Conservation (phyloP, 495 filamentous ascomycete species). For the Penicillium waksmanii region DNA sequence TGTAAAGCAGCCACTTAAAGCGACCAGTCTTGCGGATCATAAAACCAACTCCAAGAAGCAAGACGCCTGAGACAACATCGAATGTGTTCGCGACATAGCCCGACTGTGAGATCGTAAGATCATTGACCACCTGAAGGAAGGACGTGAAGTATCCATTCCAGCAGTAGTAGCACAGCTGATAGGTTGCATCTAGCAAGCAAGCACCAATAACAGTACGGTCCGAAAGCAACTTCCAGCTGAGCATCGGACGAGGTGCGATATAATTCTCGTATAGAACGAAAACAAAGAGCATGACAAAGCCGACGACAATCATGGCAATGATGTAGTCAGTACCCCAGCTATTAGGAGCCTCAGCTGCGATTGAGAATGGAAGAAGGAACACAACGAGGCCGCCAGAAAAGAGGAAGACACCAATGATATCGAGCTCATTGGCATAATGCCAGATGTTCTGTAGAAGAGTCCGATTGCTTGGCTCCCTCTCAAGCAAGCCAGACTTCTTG, state of each 20-base stretch:
- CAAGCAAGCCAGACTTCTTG: conserved; percentile 36
- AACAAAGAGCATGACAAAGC: conserved; percentile 51
- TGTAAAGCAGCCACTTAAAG: conserved; percentile 57
- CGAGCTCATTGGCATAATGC: conserved; percentile 60
- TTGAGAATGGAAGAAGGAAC: conserved; percentile 62
- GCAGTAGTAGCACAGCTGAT: conserved; percentile 58
- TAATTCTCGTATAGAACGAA: conserved; percentile 60
- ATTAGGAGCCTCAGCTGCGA: conserved; percentile 44
- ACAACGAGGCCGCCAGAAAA: conserved; percentile 58
- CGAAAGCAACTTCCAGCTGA: conserved; percentile 56
- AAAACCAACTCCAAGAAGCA: conserved; percentile 49
- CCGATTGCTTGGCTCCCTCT: conserved; percentile 41
- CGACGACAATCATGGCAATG: conserved; percentile 59
- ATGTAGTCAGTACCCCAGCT: conserved; percentile 53
- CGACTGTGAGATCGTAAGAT: conserved; percentile 56
- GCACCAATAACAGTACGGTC: conserved; percentile 66
- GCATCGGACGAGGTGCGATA: conserved; percentile 54
- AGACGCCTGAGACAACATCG: conserved; percentile 51
- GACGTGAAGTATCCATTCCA: conserved; percentile 58
- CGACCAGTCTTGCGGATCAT: conserved; percentile 55
- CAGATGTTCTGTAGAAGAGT: conserved; percentile 41
- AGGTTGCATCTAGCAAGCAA: conserved; percentile 52
- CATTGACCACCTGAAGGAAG: conserved; percentile 74
- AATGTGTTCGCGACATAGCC: conserved; percentile 55
- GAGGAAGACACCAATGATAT: conserved; percentile 58